Base-by-base conservation (phyloP, 2,329 filamentous ascomycete species). In the Cytospora mali region DNA sequence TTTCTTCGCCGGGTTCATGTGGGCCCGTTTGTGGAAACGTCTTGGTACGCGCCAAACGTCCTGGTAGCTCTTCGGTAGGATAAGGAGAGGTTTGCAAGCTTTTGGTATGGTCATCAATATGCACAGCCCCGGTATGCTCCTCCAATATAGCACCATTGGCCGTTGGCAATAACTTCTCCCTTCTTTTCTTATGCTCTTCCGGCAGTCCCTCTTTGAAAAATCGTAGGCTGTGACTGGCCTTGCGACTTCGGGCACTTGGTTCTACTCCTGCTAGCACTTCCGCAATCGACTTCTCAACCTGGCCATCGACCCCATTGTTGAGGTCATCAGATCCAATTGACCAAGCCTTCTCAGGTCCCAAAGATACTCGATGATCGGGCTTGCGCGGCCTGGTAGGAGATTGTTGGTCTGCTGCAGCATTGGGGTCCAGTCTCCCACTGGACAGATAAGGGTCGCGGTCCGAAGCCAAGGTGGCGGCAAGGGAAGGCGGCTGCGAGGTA, bases 131-230 rank as follows among this genome's bases (percentile, higher is more conserved):
- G 62, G 50, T 68, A 25, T 39, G 58, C 64, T 64, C 57, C 48
- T 68, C 65, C 55, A 66, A 57, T 18, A 59, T 55, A 54, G 67
- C 52, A 21, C 62, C 51, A 61, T 72, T 27, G 16, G 39, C 56
- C 79, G 74, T 73, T 7, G 77, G 68, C 0, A 75, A 69, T 23
- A 76, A 70, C 66, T 77, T 82, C 16, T 84, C 80, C 59, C 77
- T 60, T 25, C 80, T 83, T 68, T 82, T 84, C 49, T 74, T 71
- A 69, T 83, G 83, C 51, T 88, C 84, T 58, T 87, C 83, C 3
- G 85, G 84, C 21, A 88, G 75, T 35, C 85, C 86, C 72, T 89
- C 86, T 65, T 85, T 87, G 77, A 89, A 89, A 69, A 89, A 87
- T 2, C 87, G 80, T 62, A 89, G 75, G 67, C 85, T 88, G 72